phyloP scores from a whole-genome alignment of 345 rosid genomes.

The Barbarea vulgaris region DNA sequence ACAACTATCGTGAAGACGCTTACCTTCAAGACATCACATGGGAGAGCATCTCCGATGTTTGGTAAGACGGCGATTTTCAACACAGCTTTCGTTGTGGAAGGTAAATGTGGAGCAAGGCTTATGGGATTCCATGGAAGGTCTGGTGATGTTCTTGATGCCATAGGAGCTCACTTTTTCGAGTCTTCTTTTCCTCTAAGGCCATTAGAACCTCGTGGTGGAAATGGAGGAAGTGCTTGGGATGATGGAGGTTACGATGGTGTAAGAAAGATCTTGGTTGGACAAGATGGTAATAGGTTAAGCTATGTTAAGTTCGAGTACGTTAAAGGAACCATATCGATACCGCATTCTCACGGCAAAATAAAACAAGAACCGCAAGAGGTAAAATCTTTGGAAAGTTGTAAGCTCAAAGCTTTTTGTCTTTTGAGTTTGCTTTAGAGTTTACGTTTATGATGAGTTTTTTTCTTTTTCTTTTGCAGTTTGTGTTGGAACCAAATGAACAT shows the following conservation, averaged over 20 bases:
- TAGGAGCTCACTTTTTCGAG: constrained; percentile 27
- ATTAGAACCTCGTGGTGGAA: constrained; percentile 5
- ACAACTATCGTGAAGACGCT: neutral
- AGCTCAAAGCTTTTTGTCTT: neutral
- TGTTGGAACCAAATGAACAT: constrained; percentile 18
- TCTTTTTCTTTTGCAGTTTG: constrained; percentile 7
- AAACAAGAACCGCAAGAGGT: constrained; percentile 4
- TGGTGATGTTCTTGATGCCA: neutral
- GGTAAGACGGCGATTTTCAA: neutral
- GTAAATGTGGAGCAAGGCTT: constrained; percentile 22
- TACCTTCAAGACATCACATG: neutral
- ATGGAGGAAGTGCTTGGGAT: constrained; percentile 23
- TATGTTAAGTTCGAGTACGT: constrained; percentile 18
- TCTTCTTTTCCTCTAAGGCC: neutral
- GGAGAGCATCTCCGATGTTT: neutral
- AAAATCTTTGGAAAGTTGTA: neutral
- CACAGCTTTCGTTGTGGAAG: constrained; percentile 8
- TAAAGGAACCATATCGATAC: neutral
- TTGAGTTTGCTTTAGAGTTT: neutral
- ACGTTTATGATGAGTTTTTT: neutral
- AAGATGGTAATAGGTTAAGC: neutral
- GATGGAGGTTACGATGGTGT: constrained; percentile 32
- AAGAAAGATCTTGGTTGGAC: neutral
- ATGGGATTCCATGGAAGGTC: constrained; percentile 28
- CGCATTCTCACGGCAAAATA: constrained; percentile 6